A percentile compares a stretch with the other conserved stretches of the same genome.
phyloP scores from a whole-genome alignment of 2,329 filamentous ascomycete species.

The Microdochium paspali region DNA sequence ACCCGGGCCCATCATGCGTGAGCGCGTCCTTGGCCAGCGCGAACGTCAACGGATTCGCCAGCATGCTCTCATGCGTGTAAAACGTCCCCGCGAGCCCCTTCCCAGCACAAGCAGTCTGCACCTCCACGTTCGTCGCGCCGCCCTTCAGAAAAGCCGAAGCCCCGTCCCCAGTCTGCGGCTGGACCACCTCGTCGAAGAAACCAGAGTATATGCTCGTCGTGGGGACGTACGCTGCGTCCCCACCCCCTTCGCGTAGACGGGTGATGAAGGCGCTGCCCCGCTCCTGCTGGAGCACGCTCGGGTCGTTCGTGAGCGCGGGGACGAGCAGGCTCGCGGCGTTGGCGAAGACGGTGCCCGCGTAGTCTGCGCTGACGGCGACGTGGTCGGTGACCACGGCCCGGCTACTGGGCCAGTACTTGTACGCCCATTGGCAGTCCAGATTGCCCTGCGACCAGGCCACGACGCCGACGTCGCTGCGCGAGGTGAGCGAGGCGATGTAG shows the following conservation, averaged over 20 bases:
- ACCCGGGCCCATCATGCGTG: constrained; percentile 30
- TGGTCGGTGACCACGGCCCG: constrained; percentile 34
- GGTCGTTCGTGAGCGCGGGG: constrained; percentile 39
- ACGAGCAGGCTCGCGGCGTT: constrained; percentile 33
- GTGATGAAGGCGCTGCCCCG: constrained; percentile 30
- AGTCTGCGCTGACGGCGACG: constrained; percentile 42
- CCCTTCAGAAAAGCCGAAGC: constrained; percentile 35
- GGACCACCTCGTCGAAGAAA: constrained; percentile 37
- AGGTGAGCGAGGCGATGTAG: constrained; percentile 35
- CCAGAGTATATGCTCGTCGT: constrained; percentile 42
- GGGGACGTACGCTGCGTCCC: constrained; percentile 41
- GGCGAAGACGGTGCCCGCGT: constrained; percentile 18
- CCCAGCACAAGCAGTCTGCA: constrained; percentile 30
- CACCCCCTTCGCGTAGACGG: constrained; percentile 28
- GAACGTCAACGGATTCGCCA: constrained; percentile 37
- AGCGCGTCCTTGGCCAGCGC: constrained; percentile 36
- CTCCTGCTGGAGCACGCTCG: constrained; percentile 34
- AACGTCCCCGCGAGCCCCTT: constrained; percentile 26
- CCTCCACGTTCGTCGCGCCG: constrained; percentile 32
- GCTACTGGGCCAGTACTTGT: constrained; percentile 47
- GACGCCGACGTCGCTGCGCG: constrained; percentile 27
- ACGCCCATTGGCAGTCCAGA: constrained; percentile 44
- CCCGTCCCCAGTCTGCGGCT: constrained; percentile 33
- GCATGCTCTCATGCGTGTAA: constrained; percentile 37
- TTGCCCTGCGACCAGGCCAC: constrained; percentile 48